Evolutionary conservation across 129 eudicot genomes (phyloP).

Genomic region (Tagetes patula): DNA sequence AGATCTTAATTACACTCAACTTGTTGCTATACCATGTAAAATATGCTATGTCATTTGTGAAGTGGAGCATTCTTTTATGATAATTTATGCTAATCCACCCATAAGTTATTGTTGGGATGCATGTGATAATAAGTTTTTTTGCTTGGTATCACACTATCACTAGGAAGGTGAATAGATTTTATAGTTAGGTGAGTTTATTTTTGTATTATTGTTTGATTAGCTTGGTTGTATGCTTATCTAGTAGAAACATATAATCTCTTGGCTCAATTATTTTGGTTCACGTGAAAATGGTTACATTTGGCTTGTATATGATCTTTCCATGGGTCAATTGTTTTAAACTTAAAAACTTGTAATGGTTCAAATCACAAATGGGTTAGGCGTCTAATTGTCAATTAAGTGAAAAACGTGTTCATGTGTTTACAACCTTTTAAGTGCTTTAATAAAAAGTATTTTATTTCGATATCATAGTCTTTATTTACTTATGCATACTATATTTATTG

Average conservation of each 20-base stretch:
- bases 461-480: background rate
- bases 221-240: conserved; percentile 9
- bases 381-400: background rate
- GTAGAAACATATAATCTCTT: background rate
- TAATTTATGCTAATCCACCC: background rate
- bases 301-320: background rate
- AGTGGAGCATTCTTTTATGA: conserved; percentile 11
- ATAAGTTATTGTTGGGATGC: background rate
- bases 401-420: background rate
- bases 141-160: background rate
- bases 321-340: background rate
- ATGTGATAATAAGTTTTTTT: conserved; percentile 8
- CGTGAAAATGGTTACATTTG: background rate
- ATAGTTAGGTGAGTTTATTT: background rate
- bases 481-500: background rate
- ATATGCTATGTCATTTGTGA: background rate
- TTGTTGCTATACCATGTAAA: background rate
- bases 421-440: background rate
- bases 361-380: no score
- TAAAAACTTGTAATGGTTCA: background rate
- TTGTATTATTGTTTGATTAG: background rate
- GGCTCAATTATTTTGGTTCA: background rate
- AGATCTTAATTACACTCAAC: conserved; percentile 8
- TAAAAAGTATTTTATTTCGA: background rate
- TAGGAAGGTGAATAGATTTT: conserved; percentile 7